Percentiles rank a stretch among this genome's conserved stretches.
These are phyloP conservation scores for Colletotrichum godetiae DNA, from an alignment of 2,329 filamentous ascomycete genomes.

Conservation along the genomic window DNA sequence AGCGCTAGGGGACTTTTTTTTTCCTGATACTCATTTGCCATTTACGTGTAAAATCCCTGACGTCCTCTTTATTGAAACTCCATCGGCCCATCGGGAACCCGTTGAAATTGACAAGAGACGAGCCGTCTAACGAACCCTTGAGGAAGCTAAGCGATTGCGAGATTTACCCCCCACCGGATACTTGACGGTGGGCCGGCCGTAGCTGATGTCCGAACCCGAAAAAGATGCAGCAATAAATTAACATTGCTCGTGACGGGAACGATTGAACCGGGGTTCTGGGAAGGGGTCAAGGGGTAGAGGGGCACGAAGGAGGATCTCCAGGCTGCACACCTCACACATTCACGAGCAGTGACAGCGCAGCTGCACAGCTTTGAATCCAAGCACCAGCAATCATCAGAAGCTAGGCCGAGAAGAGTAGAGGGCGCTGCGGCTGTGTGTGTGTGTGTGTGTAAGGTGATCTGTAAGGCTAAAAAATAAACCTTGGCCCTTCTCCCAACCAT, in stretches of 20 bases:
- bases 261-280: background rate
- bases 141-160: background rate
- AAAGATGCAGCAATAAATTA: background rate
- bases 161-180: background rate
- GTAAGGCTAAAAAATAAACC: background rate
- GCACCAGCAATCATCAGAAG: background rate
- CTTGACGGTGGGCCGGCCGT: background rate
- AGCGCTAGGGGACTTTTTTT: background rate
- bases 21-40: background rate
- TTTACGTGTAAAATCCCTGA: background rate
- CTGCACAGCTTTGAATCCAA: too few relatives aligned
- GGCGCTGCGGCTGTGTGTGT: constrained; percentile 18
- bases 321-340: background rate
- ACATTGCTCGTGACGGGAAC: background rate
- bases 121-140: background rate
- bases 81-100: background rate
- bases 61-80: background rate
- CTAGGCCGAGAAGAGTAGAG: constrained; percentile 10
- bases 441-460: background rate
- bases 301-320: background rate
- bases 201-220: background rate
- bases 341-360: too few relatives aligned
- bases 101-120: background rate
- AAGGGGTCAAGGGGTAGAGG: background rate
- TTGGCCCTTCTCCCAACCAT: background rate